Percentiles rank a stretch among this genome's conserved stretches.
Evolutionary conservation across 208 protist species (phyloP).

Genomic region (Crithidia bombi): DNA sequence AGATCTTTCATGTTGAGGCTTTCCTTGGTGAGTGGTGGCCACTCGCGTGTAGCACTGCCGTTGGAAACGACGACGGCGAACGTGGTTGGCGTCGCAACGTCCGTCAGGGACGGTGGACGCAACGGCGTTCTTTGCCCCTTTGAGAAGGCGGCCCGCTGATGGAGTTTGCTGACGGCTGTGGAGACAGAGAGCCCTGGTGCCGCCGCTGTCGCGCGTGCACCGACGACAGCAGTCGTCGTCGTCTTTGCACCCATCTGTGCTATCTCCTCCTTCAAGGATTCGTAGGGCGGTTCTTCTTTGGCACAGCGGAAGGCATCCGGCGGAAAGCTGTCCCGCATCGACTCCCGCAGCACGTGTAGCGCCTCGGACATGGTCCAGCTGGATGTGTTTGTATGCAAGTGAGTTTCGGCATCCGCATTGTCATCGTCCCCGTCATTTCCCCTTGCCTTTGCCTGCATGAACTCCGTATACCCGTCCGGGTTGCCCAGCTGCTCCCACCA

Average conservation of each 20-base stretch:
- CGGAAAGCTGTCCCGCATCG: conserved; percentile 23
- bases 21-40: background rate
- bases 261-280: background rate
- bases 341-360: conserved; percentile 23
- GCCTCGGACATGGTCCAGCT: background rate
- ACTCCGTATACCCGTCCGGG: conserved; percentile 8
- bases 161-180: too few species aligned
- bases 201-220: too few species aligned
- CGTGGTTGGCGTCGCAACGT: background rate
- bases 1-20: background rate
- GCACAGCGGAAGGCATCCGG: background rate
- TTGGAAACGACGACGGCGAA: background rate
- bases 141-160: too few species aligned
- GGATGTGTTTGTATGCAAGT: background rate
- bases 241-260: too few species aligned
- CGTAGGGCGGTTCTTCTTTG: background rate
- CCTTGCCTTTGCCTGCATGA: background rate
- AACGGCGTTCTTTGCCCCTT: too few species aligned
- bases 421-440: background rate
- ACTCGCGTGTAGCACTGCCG: background rate
- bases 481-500: conserved; percentile 33
- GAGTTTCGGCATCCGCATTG: too few species aligned
- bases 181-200: too few species aligned
- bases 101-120: too few species aligned
- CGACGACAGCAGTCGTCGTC: too few species aligned